Conservation (phyloP, 116 monocot species). For the Trichopus zeylanicus region DNA sequence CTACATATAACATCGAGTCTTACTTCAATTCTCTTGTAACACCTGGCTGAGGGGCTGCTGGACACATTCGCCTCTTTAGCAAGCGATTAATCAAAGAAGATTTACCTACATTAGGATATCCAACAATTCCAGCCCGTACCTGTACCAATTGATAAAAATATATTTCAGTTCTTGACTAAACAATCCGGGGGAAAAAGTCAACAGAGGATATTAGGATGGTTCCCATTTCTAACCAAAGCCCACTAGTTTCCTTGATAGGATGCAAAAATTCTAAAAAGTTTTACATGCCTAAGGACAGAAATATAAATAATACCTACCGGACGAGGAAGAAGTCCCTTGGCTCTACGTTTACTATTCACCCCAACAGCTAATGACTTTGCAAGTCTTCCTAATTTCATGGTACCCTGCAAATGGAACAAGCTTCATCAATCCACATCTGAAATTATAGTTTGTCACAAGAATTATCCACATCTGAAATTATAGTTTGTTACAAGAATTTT, state of each 20-base stretch:
- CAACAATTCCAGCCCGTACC: constrained; percentile 96
- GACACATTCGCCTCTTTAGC: constrained; percentile 86
- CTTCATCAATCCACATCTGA: not conserved
- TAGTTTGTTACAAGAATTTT: no score
- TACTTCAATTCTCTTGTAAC: constrained; percentile 93
- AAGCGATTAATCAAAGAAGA: constrained; percentile 94
- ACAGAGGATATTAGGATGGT: no score
- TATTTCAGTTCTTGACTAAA: no score
- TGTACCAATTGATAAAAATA: constrained; percentile 5
- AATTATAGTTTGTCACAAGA: not conserved
- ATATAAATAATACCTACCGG: constrained; percentile 45
- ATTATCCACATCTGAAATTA: no score
- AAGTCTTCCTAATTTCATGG: constrained; percentile 85
- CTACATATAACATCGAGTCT: no score
- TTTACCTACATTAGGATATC: constrained; percentile 99
- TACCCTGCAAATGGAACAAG: constrained; percentile 47
- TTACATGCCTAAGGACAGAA: no score
- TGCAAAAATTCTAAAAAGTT: no score
- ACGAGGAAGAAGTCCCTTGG: constrained; percentile 93
- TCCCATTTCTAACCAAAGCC: no score
- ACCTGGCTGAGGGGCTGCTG: constrained; percentile 93
- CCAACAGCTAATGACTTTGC: constrained; percentile 73
- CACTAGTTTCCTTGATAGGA: no score
- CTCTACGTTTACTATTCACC: constrained; percentile 77
- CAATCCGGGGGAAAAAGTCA: no score